Conservation (phyloP, 2,329 filamentous ascomycete genomes). For the Myriosclerotinia duriaeana region DNA sequence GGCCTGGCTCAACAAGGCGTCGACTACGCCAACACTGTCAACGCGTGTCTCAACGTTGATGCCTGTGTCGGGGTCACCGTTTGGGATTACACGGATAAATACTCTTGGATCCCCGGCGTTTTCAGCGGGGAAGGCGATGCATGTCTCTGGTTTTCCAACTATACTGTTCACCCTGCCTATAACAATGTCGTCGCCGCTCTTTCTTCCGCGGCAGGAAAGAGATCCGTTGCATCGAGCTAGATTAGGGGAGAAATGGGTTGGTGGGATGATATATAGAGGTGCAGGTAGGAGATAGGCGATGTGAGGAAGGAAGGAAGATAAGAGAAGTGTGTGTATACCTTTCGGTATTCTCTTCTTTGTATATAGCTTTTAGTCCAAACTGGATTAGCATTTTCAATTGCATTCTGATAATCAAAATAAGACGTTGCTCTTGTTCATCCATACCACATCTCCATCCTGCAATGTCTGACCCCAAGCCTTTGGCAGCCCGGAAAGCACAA, state of each 20-base stretch:
- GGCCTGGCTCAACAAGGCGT: slow-evolving; percentile 48
- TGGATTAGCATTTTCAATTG: too few species aligned
- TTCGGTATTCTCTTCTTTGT: slow-evolving; percentile 1
- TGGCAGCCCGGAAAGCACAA: too few species aligned
- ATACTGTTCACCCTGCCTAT: slow-evolving; percentile 48
- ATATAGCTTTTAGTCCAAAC: neutral
- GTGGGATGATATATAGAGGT: neutral
- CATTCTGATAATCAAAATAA: too few species aligned
- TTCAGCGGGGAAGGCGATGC: slow-evolving; percentile 47
- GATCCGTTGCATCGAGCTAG: slow-evolving; percentile 18
- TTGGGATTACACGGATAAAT: slow-evolving; percentile 40
- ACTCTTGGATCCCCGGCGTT: slow-evolving; percentile 46
- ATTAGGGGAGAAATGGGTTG: neutral
- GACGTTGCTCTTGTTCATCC: too few species aligned
- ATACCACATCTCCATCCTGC: neutral
- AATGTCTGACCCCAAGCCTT: too few species aligned
- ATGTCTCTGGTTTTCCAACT: slow-evolving; percentile 47
- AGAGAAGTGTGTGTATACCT: neutral
- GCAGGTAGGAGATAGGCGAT: too few species aligned
- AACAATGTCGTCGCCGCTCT: slow-evolving; percentile 42
- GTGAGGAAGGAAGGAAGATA: neutral
- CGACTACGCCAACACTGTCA: slow-evolving; percentile 46
- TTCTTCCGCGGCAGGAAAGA: slow-evolving; percentile 21
- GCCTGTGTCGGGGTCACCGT: slow-evolving; percentile 38
- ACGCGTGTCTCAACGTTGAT: slow-evolving; percentile 31